phyloP scores from a whole-genome alignment of 768 basidiomycete species.

The Lactarius indigo region DNA sequence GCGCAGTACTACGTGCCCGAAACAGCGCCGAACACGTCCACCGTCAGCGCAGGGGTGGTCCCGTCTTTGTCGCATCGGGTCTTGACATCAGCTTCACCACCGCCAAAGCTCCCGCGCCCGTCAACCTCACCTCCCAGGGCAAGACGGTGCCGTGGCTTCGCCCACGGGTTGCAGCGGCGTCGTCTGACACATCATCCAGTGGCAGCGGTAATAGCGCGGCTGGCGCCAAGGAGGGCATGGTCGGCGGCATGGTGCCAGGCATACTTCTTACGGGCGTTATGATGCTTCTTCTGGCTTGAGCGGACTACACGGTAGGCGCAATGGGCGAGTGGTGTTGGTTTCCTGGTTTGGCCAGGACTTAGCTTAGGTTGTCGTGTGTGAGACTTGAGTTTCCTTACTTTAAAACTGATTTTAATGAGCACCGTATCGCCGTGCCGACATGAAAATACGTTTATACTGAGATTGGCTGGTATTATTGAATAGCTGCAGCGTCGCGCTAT shows the following conservation, averaged over 20 bases:
- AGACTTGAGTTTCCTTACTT: no score
- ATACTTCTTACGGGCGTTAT: not conserved
- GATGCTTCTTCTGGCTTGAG: not conserved
- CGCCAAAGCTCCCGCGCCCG: conserved; percentile 29
- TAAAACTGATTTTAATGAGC: no score
- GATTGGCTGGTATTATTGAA: no score
- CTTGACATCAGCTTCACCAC: conserved; percentile 36
- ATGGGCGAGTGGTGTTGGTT: not conserved
- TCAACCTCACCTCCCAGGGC: conserved; percentile 38
- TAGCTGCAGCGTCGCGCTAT: no score
- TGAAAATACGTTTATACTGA: no score
- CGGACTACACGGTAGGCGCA: not conserved
- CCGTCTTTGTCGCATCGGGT: conserved; percentile 30
- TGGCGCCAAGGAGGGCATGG: not conserved
- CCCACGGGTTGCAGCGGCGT: not conserved
- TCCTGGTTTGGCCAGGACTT: no score
- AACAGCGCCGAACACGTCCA: conserved; percentile 39
- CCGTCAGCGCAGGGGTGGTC: conserved; percentile 42
- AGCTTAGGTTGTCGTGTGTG: no score
- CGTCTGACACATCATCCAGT: not conserved
- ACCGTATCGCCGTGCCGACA: not conserved
- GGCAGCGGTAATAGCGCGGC: not conserved
- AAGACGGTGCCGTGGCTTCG: conserved; percentile 27
- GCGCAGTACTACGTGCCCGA: conserved; percentile 37
- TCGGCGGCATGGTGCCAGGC: not conserved